phyloP scores from a whole-genome alignment of 2,329 filamentous ascomycete genomes.

The Ceratocystiopsis minuta region DNA sequence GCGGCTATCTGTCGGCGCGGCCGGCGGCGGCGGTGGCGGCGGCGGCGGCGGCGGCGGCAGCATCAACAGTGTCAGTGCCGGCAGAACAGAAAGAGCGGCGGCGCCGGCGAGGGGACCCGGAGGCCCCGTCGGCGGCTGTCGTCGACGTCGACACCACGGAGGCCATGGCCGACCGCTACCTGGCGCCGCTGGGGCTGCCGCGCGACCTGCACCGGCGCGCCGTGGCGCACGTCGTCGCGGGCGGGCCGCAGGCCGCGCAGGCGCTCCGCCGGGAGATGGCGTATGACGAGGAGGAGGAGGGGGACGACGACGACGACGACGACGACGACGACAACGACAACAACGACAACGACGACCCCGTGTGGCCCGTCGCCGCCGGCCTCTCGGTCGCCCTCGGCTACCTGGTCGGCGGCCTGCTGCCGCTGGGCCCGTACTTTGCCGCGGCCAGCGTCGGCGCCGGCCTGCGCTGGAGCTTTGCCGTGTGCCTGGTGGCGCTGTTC shows the following conservation, averaged over 20 bases:
- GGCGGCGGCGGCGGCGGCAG: constrained; percentile 3
- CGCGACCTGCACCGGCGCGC: constrained; percentile 9
- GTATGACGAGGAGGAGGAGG: background rate
- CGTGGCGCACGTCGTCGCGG: constrained; percentile 5
- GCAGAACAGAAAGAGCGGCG: too few species aligned
- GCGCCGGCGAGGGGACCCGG: background rate
- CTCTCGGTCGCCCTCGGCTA: constrained; percentile 15
- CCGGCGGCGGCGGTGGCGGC: background rate
- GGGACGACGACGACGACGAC: constrained; percentile 1
- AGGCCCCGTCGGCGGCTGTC: constrained; percentile 7
- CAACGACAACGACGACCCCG: constrained; percentile 1
- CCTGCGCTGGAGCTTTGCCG: constrained; percentile 15
- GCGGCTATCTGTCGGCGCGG: constrained; percentile 46
- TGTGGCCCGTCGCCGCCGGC: constrained; percentile 11
- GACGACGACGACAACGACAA: constrained; percentile 1
- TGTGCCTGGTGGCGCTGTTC: constrained; percentile 15
- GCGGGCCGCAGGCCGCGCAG: constrained; percentile 1
- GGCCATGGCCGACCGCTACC: constrained; percentile 5
- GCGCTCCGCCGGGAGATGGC: background rate
- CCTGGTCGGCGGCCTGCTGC: constrained; percentile 15
- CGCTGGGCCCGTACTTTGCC: constrained; percentile 16
- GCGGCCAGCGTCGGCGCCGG: constrained; percentile 13
- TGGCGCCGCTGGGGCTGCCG: constrained; percentile 10
- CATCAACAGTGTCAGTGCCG: too few species aligned
- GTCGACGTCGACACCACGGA: background rate